Base-by-base conservation (phyloP, 2,329 filamentous ascomycete species). In the Sclerotiophoma versabilis region DNA sequence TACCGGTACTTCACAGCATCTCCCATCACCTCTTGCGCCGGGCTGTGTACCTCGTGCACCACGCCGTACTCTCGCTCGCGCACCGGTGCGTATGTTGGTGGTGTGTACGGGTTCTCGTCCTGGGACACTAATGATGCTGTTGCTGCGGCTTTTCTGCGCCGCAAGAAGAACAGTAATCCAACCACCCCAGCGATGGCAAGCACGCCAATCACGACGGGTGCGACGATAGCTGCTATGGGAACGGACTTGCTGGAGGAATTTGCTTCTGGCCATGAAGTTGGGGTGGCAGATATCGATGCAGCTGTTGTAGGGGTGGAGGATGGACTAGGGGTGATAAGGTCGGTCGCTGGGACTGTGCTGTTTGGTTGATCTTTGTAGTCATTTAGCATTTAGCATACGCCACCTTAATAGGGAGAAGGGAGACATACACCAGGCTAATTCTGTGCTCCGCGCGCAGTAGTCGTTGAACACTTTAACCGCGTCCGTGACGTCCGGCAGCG, bases 151-250 rank as follows among this genome's bases (percentile, higher is more conserved):
- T 33, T 36, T 5, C 45, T 36, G n/a, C 49, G 39, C 4, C 49
- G 45, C 14, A 54, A 39, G n/a, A 32, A 54, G 29, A 54, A 44
- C 11, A 58, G 14, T 1, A 58, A 23, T 3, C 49, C 45, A 1
- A 50, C 29, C 7, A 49, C 29, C 4, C 32, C 29, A 1, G 45
- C 49, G 23, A 58, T 42, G 45, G 42, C 45, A 26, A 50, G n/a
- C 1, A 50, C 29, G 20, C 49, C 49, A 20, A 58, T 50, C 2
- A 48, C 37, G 1, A 54, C 44, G 0, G 49, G 54, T 6, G 45
- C 54, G 2, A 46, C 49, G 20, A 58, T 54, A 29, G 54, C 54
- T 6, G 49, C 54, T 23, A 58, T 26, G 12, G 54, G 54, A 12
- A 58, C 49, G 27, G n/a, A 34, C 2, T 37, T 45, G 9, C 26